Base-by-base conservation (phyloP, 139 green algal genomes). In the Parachlorella kessleri region DNA sequence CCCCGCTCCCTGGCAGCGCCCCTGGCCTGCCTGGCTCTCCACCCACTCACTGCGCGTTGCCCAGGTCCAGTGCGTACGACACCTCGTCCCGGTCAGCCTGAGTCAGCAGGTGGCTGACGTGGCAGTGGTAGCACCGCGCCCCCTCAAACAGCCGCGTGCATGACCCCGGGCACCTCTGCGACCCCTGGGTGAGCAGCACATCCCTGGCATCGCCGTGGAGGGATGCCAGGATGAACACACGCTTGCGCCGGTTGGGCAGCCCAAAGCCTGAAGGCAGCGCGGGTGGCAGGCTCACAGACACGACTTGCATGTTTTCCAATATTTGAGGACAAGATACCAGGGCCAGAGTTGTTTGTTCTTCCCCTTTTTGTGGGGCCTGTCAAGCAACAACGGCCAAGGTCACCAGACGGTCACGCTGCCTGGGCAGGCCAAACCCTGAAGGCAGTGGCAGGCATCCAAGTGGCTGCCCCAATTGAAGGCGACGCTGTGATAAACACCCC, bases 171-270 rank as follows among this genome's bases (percentile, higher is more conserved):
- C 93, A 96, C 3, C 55, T 28, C 40, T 87, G 72, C 18, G 73
- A 53, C 28, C 91, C 90, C 89, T 94, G 88, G 9, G 85, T 82
- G 10, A 98, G 88, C 64, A 98, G 84, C 32, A 98, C 91, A 77
- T 98, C 94, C 21, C 94, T 70, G 8, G 93, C 86, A 75, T 98
- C 94, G 32, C 92, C 94, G 76, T 96, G 82, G 77, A 94, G 73
- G 24, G 90, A 94, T 3, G 94, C 94, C 36, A 98, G 54, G 40
- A 98, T 69, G 79, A 97, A 97, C 10, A 97, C 87, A 26, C 94
- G 87, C 66, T 85, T 83, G 8, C 94, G 85, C 28, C 90, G 83
- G 78, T 96, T 94, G 36, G 94, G 94, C 26, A 96, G 33, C n/a
- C 94, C 94, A 84, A 98, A 97, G 24, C 84, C 91, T 91, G 83